Base-by-base conservation (phyloP, 78 protist species). In the Dictyostelium citrinum region DNA sequence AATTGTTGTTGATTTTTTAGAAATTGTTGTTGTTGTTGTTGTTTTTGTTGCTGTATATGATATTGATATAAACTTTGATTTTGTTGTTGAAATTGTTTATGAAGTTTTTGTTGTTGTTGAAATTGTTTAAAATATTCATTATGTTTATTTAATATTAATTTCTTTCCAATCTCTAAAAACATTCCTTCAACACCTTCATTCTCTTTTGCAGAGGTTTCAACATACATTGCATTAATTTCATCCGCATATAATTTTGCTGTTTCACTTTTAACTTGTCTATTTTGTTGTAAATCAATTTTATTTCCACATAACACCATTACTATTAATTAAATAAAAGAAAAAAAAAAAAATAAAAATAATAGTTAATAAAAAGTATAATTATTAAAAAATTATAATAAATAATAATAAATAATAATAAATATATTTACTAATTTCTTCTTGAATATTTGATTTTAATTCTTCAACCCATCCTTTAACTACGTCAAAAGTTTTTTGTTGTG, bases 231-330 rank as follows among this genome's bases (percentile, higher is more conserved):
- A 43, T 68, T 68, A 16, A 88, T 78, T 68, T 88, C 86, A 41
- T 78, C 68, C 31, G 93, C 93, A 88, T 49, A 88, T 16, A 16
- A 10, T 78, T 24, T n/a, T 27, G 93, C 93, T n/a, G 58, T 46
- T 14, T 78, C 80, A 77, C 80, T 35, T 64, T 33, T 24, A 43
- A 88, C 85, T n/a, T 49, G 81, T 88, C 93, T 35, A 29, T 79
- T 68, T 29, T 88, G 64, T 9, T 58, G 8, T 29, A 85, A 43
- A 78, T 88, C 93, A 12, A 78, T 67, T 68, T 88, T 88, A 67
- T 88, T 88, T 20, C 93, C 93, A 68, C 93, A 88, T 64, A 88
- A 39, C 33, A 88, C 70, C 85, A 88, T 49, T 31, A 88, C 92
- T 86, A 77, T 11, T 55, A 29, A 39, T 39, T 39, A 39, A 39